Conservation (phyloP, 1,284 basidiomycete genomes). For the Apiotrichum veenhuisii region DNA sequence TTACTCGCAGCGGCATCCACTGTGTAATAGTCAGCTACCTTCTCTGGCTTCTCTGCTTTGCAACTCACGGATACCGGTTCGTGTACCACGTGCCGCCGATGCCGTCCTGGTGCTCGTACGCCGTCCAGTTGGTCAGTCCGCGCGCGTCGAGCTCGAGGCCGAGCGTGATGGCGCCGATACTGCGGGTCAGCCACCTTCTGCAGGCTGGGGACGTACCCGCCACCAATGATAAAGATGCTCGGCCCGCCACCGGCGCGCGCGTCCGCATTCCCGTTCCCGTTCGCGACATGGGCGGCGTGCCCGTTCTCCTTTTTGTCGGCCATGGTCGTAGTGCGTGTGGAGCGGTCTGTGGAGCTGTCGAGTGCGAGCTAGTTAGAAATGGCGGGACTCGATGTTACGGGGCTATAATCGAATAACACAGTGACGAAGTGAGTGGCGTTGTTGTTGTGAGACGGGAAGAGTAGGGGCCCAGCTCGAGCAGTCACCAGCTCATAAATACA, state of each 20-base stretch:
- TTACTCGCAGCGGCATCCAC: conserved; percentile 37
- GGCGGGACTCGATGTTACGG: too few relatives aligned
- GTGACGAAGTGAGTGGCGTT: too few relatives aligned
- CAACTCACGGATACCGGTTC: conserved; percentile 23
- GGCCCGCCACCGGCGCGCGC: background rate
- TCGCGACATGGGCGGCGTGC: too few relatives aligned
- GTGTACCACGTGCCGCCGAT: conserved; percentile 31
- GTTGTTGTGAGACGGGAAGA: too few relatives aligned
- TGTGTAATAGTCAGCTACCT: background rate
- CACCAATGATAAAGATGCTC: background rate
- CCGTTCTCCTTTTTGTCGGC: too few relatives aligned
- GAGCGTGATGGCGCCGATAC: background rate
- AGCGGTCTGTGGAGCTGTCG: too few relatives aligned
- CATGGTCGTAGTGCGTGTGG: too few relatives aligned
- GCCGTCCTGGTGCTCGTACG: conserved; percentile 26
- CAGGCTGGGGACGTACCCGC: background rate
- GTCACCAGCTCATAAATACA: too few relatives aligned
- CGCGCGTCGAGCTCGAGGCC: background rate
- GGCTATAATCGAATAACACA: too few relatives aligned
- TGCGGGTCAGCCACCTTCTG: background rate
- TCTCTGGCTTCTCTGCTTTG: background rate
- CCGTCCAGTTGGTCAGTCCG: background rate
- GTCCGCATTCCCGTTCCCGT: too few relatives aligned
- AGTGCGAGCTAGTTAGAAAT: too few relatives aligned
- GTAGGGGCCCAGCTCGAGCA: too few relatives aligned